Percentiles rank a stretch among this genome's conserved stretches.
Evolutionary conservation across 768 basidiomycete species (phyloP).

Genomic region (Cyclocybe aegerita): DNA sequence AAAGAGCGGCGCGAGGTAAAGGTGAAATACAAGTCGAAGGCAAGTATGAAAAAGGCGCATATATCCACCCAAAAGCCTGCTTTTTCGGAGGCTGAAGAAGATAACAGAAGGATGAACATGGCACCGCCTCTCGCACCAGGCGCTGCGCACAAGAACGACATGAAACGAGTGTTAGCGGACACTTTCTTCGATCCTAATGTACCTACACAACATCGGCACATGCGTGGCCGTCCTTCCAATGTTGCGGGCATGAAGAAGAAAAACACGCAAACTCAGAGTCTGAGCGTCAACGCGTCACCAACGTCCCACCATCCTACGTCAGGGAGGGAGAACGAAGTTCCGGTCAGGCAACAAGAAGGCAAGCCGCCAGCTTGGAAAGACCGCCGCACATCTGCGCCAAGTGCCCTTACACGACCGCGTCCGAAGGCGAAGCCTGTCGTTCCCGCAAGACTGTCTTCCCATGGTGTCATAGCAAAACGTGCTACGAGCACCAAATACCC

Average conservation of each 20-base stretch:
- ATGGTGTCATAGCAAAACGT: too few relatives aligned
- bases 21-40: not conserved
- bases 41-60: constrained; percentile 4
- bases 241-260: not conserved
- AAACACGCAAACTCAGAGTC: not conserved
- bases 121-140: not conserved
- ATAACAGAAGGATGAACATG: not conserved
- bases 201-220: constrained; percentile 4
- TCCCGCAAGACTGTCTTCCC: too few relatives aligned
- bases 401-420: constrained; percentile 11
- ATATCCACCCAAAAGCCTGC: constrained; percentile 2
- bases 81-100: not conserved
- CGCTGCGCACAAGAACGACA: not conserved
- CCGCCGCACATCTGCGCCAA: constrained; percentile 24
- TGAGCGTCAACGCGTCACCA: too few relatives aligned
- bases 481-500: too few relatives aligned
- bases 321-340: not conserved
- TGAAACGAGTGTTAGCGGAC: constrained; percentile 9
- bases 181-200: constrained; percentile 13
- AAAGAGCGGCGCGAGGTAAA: too few relatives aligned
- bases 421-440: not conserved
- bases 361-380: constrained; percentile 3
- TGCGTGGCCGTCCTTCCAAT: not conserved
- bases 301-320: too few relatives aligned
- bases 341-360: not conserved